These are phyloP conservation scores for Vinca minor DNA, from an alignment of 257 asterid genomes.

Conservation along the genomic window DNA sequence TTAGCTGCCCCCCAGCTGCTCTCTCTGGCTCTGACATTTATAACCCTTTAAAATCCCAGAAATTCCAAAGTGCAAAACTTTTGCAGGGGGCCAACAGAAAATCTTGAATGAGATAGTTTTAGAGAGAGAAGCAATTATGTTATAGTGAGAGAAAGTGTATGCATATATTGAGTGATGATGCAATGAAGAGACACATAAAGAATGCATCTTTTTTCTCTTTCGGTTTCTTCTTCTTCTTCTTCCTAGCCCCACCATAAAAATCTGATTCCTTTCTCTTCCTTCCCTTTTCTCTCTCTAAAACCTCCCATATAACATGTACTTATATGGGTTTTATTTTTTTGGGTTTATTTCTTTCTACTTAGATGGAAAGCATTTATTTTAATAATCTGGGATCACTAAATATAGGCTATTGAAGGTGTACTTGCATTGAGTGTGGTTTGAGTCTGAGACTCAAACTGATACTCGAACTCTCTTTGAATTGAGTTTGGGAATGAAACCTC, in stretches of 20 bases:
- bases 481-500: too few relatives aligned
- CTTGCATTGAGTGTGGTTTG: too few relatives aligned
- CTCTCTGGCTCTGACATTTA: neutral
- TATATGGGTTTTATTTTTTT: neutral
- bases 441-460: too few relatives aligned
- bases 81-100: constrained; percentile 10
- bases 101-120: neutral
- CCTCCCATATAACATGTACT: neutral
- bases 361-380: constrained; percentile 27
- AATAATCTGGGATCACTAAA: constrained; percentile 29
- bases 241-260: constrained; percentile 16
- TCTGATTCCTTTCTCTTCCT: constrained; percentile 21
- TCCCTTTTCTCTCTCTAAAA: constrained; percentile 8
- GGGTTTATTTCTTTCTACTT: too few relatives aligned
- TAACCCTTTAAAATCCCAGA: constrained; percentile 6
- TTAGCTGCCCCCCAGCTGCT: constrained; percentile 8
- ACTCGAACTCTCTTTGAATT: too few relatives aligned
- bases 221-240: constrained; percentile 6
- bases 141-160: too few relatives aligned
- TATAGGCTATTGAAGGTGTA: constrained; percentile 20
- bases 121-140: neutral
- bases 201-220: constrained; percentile 3
- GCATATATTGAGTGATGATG: too few relatives aligned
- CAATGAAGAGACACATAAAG: too few relatives aligned
- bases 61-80: constrained; percentile 12